A percentile compares a stretch with the other conserved stretches of the same genome.
Conservation (phyloP, 768 basidiomycete species). For the Trametes gibbosa region DNA sequence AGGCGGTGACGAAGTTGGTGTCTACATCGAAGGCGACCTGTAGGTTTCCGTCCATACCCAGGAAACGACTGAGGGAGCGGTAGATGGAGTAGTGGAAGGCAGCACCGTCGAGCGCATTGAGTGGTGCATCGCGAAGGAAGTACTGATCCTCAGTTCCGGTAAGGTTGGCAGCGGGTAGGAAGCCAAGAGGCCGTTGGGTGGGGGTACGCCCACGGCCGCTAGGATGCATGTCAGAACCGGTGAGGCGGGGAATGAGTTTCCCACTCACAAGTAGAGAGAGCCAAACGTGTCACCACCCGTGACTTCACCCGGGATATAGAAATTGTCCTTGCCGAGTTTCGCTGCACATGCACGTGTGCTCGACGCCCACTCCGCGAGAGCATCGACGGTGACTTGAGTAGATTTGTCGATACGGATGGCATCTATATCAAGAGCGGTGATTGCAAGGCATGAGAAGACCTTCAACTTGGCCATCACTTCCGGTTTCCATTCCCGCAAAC, state of each 20-base stretch:
- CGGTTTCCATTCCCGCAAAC: constrained; percentile 90
- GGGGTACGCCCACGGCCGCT: constrained; percentile 90
- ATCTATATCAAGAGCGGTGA: constrained; percentile 86
- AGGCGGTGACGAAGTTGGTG: constrained; percentile 81
- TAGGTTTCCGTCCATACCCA: constrained; percentile 96
- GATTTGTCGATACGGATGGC: constrained; percentile 96
- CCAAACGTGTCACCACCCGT: constrained; percentile 94
- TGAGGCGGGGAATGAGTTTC: neutral
- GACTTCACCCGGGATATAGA: constrained; percentile 90
- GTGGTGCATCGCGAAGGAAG: constrained; percentile 68
- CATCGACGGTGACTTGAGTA: constrained; percentile 85
- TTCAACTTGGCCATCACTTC: constrained; percentile 75
- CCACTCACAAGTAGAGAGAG: constrained; percentile 73
- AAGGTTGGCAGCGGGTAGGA: constrained; percentile 65
- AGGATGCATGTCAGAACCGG: neutral
- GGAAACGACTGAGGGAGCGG: constrained; percentile 79
- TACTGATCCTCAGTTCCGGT: constrained; percentile 62
- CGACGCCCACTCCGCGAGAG: constrained; percentile 72
- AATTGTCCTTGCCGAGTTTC: constrained; percentile 75
- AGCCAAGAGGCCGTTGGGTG: constrained; percentile 63
- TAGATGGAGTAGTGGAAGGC: constrained; percentile 97
- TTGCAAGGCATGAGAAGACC: constrained; percentile 80
- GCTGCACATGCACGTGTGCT: constrained; percentile 73
- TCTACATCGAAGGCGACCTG: constrained; percentile 85
- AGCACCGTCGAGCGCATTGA: constrained; percentile 68